phyloP scores from a whole-genome alignment of 2,329 filamentous ascomycete species.

The Pyrenochaeta sp. region DNA sequence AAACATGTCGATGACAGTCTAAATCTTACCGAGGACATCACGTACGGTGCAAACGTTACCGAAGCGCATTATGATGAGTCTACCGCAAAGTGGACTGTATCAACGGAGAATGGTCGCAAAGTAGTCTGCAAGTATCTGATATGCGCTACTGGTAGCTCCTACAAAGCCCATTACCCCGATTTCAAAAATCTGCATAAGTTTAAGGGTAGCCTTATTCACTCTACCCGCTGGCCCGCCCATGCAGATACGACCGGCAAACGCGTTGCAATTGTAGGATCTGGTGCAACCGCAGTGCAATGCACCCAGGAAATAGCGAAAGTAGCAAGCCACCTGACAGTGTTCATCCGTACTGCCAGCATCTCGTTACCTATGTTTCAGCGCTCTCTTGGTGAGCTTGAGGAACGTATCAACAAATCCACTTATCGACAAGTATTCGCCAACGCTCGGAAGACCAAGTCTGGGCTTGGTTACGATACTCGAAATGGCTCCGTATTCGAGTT shows the following conservation, averaged over 20 bases:
- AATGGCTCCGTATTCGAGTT: not conserved
- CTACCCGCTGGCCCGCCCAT: slow-evolving; percentile 64
- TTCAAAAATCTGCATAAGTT: slow-evolving; percentile 66
- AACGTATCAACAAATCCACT: not conserved
- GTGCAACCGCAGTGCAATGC: slow-evolving; percentile 68
- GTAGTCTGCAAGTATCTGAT: slow-evolving; percentile 53
- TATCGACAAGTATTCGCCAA: not conserved
- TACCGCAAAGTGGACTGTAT: slow-evolving; percentile 17
- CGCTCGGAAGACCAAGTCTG: not conserved
- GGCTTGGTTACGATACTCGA: not conserved
- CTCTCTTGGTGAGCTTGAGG: not conserved
- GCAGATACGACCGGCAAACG: slow-evolving; percentile 63
- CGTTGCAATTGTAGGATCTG: slow-evolving; percentile 68
- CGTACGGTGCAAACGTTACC: slow-evolving; percentile 56
- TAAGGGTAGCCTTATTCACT: slow-evolving; percentile 65
- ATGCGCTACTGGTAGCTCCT: slow-evolving; percentile 61
- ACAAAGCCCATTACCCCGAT: slow-evolving; percentile 64
- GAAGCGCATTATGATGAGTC: slow-evolving; percentile 53
- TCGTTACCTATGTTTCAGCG: not conserved
- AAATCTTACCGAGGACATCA: slow-evolving; percentile 30
- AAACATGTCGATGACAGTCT: slow-evolving; percentile 32
- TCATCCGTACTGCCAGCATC: slow-evolving; percentile 65
- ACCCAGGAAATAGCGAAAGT: slow-evolving; percentile 65
- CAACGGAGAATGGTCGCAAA: slow-evolving; percentile 30
- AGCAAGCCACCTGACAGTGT: slow-evolving; percentile 60